Conservation (phyloP, 208 protist species). For the Entamoeba histolytica region DNA sequence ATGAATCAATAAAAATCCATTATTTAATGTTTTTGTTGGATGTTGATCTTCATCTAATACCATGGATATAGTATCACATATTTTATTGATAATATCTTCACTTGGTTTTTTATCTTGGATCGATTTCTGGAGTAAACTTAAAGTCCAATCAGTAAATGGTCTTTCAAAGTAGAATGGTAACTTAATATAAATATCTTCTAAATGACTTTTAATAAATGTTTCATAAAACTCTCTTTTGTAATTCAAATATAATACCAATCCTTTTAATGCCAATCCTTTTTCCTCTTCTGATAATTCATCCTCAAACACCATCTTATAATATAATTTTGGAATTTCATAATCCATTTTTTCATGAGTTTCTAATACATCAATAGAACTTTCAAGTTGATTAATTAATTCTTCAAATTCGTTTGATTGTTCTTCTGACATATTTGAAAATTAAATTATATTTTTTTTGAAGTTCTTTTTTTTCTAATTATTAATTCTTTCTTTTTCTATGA, state of each 20-base stretch:
- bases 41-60: neutral
- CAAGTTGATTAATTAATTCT: neutral
- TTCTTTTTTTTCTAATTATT: too few species aligned
- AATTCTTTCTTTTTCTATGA: too few species aligned
- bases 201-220: neutral
- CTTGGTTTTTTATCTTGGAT: neutral
- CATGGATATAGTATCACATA: neutral
- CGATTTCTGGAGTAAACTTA: neutral
- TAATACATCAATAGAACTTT: neutral
- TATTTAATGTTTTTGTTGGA: neutral
- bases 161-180: neutral
- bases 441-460: too few species aligned
- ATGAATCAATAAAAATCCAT: neutral
- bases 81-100: neutral
- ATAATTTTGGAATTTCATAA: neutral
- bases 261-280: neutral
- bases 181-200: neutral
- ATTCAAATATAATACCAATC: neutral
- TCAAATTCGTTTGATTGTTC: neutral
- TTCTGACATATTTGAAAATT: too few species aligned
- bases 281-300: neutral
- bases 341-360: neutral
- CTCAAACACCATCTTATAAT: neutral
- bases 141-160: neutral
- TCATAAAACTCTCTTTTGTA: neutral